Percentiles rank a stretch among this genome's conserved stretches.
Evolutionary conservation across 345 rosid genomes (phyloP).

Genomic region (Pistacia atlantica): DNA sequence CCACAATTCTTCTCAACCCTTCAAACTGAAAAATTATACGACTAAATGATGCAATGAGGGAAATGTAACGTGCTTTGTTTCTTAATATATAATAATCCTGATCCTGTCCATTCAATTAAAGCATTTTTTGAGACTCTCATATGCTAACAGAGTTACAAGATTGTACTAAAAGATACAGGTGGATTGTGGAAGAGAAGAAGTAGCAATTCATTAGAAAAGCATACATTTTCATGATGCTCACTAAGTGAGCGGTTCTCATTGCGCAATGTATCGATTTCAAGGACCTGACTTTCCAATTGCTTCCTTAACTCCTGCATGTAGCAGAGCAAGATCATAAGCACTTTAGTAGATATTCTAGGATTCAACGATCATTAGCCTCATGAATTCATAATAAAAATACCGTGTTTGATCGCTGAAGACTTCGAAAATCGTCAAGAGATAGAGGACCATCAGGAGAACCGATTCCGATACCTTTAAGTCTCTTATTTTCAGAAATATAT

Average conservation of each 20-base stretch:
- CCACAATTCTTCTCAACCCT: background rate
- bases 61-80: background rate
- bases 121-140: background rate
- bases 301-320: slow-evolving; percentile 81
- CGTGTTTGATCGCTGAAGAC: slow-evolving; percentile 88
- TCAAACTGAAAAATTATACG: background rate
- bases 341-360: background rate
- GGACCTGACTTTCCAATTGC: slow-evolving; percentile 84
- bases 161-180: background rate
- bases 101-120: background rate
- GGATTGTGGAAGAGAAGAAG: background rate
- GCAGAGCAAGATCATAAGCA: background rate
- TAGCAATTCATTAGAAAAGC: slow-evolving; percentile 15
- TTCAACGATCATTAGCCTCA: slow-evolving; percentile 18
- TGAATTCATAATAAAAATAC: slow-evolving; percentile 37
- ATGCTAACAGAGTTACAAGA: background rate
- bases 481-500: slow-evolving; percentile 58
- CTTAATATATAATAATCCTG: background rate
- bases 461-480: slow-evolving; percentile 84
- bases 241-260: slow-evolving; percentile 58
- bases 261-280: slow-evolving; percentile 65
- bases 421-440: slow-evolving; percentile 94
- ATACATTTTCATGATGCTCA: slow-evolving; percentile 73
- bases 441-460: slow-evolving; percentile 96
- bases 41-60: background rate